Evolutionary conservation across 2,329 filamentous ascomycete species (phyloP).

Genomic region (Thielaviopsis musarum): DNA sequence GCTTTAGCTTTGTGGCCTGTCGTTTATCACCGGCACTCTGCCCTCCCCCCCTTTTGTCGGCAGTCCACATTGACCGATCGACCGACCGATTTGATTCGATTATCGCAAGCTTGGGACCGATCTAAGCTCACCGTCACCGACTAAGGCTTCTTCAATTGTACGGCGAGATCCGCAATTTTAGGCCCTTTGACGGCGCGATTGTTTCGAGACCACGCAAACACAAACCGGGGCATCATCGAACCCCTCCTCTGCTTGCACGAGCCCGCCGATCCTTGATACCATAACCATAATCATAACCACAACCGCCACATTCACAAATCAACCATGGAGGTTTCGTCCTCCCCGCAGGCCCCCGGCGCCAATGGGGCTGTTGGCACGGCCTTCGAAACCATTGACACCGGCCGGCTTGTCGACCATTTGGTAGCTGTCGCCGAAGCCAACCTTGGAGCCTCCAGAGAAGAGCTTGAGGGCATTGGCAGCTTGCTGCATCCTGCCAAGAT

Average conservation of each 20-base stretch:
- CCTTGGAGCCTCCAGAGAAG: constrained; percentile 56
- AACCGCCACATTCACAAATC: constrained; percentile 5
- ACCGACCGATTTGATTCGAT: background rate
- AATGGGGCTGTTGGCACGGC: constrained; percentile 30
- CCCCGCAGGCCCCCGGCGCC: constrained; percentile 26
- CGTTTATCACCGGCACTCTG: background rate
- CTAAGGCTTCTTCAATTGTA: background rate
- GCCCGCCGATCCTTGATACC: background rate
- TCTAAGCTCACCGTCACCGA: background rate
- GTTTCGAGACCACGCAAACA: background rate
- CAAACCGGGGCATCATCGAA: background rate
- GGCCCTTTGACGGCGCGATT: background rate
- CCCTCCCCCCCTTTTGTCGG: background rate
- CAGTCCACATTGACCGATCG: background rate
- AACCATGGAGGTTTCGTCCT: constrained; percentile 35
- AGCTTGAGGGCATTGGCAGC: constrained; percentile 68
- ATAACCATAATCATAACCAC: background rate
- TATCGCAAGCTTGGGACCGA: background rate
- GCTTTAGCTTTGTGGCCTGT: background rate
- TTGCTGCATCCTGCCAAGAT: constrained; percentile 58
- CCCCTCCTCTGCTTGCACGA: background rate
- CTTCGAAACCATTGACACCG: constrained; percentile 47
- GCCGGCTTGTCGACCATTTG: constrained; percentile 54
- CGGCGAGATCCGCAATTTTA: background rate
- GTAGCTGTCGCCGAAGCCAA: constrained; percentile 53